Percentiles rank a stretch among this genome's conserved stretches.
Evolutionary conservation across 2,329 filamentous ascomycete species (phyloP).

Genomic region (Sporothrix luriei): DNA sequence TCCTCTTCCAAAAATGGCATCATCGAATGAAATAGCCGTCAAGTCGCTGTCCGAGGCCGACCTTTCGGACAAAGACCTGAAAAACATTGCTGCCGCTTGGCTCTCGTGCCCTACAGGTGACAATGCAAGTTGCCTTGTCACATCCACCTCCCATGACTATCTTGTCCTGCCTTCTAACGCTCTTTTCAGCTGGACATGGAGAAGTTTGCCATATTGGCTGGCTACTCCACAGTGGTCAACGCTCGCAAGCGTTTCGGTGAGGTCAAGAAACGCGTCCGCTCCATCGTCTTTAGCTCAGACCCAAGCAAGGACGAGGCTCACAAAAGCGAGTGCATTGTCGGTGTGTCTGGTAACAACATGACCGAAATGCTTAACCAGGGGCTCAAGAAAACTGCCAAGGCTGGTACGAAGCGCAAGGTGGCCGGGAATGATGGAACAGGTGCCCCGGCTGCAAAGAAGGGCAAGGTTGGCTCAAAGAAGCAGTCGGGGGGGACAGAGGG

Average conservation of each 20-base stretch:
- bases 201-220: slow-evolving; percentile 33
- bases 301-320: not conserved
- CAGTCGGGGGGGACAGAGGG: not conserved
- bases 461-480: slow-evolving; percentile 1
- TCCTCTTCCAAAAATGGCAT: not conserved
- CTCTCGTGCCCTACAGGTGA: slow-evolving; percentile 24
- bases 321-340: not conserved
- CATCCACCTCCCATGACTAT: not conserved
- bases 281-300: slow-evolving; percentile 26
- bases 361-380: not conserved
- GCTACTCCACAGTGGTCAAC: slow-evolving; percentile 33
- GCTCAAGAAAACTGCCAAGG: slow-evolving; percentile 15
- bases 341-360: not conserved
- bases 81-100: slow-evolving; percentile 32
- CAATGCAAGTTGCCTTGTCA: slow-evolving; percentile 8
- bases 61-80: slow-evolving; percentile 30
- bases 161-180: not conserved
- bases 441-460: slow-evolving; percentile 13
- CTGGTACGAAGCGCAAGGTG: slow-evolving; percentile 28
- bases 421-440: not conserved
- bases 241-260: slow-evolving; percentile 61
- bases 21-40: not conserved
- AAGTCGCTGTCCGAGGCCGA: slow-evolving; percentile 25
- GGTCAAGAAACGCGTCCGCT: slow-evolving; percentile 53
- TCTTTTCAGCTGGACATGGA: slow-evolving; percentile 34